A percentile compares a stretch with the other conserved stretches of the same genome.
Evolutionary conservation across 2,329 filamentous ascomycete species (phyloP).

Genomic region (Claviceps capensis): DNA sequence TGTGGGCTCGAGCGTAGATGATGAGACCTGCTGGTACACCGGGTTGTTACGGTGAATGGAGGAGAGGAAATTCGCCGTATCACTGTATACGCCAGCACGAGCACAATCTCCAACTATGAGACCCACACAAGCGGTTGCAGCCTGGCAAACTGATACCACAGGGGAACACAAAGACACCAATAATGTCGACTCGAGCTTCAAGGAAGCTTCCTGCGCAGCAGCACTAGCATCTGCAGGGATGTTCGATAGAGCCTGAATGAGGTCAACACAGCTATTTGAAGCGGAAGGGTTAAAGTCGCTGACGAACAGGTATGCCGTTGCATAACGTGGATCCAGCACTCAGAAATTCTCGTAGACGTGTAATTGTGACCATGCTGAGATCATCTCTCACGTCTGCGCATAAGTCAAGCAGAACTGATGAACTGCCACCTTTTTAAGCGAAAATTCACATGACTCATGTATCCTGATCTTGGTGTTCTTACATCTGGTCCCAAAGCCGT

Average conservation of each 20-base stretch:
- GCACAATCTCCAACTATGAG: slow-evolving; percentile 49
- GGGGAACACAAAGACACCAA: slow-evolving; percentile 51
- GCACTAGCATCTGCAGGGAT: slow-evolving; percentile 36
- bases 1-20: slow-evolving; percentile 50
- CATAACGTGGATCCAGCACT: slow-evolving; percentile 40
- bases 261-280: slow-evolving; percentile 6
- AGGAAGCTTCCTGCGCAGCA: slow-evolving; percentile 38
- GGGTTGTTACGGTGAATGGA: slow-evolving; percentile 46
- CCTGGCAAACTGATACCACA: slow-evolving; percentile 50
- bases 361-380: slow-evolving; percentile 29
- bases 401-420: slow-evolving; percentile 29
- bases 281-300: not conserved
- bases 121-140: slow-evolving; percentile 48
- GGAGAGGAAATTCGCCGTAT: slow-evolving; percentile 34
- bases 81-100: slow-evolving; percentile 34
- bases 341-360: slow-evolving; percentile 40
- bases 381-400: slow-evolving; percentile 33
- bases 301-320: slow-evolving; percentile 33
- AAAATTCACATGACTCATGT: not conserved
- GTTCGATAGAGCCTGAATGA: slow-evolving; percentile 36
- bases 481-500: slow-evolving; percentile 42
- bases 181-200: slow-evolving; percentile 47
- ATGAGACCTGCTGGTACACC: slow-evolving; percentile 48
- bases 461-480: slow-evolving; percentile 10
- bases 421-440: slow-evolving; percentile 11